These are phyloP conservation scores for Salmacisia buchloeana DNA, from an alignment of 1,284 basidiomycete genomes.

Conservation along the genomic window DNA sequence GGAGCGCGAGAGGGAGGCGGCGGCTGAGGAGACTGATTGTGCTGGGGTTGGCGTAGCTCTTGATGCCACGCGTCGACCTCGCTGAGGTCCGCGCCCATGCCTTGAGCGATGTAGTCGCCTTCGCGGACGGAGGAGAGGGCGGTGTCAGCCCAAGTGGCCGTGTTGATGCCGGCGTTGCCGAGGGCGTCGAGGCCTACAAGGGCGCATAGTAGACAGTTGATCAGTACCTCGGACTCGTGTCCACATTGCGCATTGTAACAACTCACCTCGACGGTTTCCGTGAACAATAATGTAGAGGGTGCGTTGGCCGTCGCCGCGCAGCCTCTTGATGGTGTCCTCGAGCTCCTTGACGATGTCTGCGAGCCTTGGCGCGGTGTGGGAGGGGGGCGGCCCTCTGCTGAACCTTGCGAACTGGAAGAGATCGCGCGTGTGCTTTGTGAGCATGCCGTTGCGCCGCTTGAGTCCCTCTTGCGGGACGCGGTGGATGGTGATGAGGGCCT, in stretches of 20 bases:
- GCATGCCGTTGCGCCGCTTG: not conserved
- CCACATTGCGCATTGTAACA: no score
- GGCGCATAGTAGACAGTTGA: not conserved
- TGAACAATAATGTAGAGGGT: not conserved
- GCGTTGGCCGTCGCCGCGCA: not conserved
- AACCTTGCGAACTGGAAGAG: not conserved
- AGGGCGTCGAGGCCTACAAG: not conserved
- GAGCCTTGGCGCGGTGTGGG: not conserved
- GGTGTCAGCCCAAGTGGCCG: not conserved
- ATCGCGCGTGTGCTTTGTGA: not conserved
- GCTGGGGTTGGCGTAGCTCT: not conserved
- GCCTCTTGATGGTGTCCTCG: not conserved
- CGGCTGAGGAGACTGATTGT: no score
- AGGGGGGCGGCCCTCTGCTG: not conserved
- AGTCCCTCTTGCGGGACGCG: not conserved
- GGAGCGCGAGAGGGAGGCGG: no score
- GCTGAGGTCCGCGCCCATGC: slow-evolving; percentile 8
- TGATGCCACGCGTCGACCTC: not conserved
- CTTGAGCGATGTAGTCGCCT: not conserved
- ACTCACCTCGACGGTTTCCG: slow-evolving; percentile 1
- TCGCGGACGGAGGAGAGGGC: not conserved
- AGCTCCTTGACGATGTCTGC: not conserved
- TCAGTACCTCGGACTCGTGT: not conserved
- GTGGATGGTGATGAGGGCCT: not conserved
- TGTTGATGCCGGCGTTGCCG: not conserved